Percentiles rank a stretch among this genome's conserved stretches.
Evolutionary conservation across 73 alveolate genomes (phyloP).

Genomic region (Tetrahymena borealis): DNA sequence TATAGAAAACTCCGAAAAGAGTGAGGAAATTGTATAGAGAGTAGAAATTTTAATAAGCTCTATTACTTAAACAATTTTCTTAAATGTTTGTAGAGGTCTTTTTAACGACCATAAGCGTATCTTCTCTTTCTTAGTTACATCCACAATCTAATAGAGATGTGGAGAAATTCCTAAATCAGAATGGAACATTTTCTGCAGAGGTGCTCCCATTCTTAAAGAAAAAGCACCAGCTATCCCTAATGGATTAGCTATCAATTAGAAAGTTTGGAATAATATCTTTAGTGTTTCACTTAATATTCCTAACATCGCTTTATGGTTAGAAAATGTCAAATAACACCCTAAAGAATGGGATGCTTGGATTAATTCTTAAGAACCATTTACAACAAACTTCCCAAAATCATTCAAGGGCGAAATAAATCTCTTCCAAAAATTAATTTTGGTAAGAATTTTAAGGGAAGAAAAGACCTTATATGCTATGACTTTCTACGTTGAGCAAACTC

Average conservation of each 20-base stretch:
- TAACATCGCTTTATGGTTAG: constrained; percentile 57
- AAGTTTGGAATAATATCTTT: constrained; percentile 77
- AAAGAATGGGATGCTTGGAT: constrained; percentile 66
- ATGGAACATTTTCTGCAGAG: constrained; percentile 91
- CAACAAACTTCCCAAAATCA: constrained; percentile 44
- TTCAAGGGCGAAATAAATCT: constrained; percentile 14
- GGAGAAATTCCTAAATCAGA: constrained; percentile 65
- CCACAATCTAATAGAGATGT: constrained; percentile 60
- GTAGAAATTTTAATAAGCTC: constrained; percentile 66
- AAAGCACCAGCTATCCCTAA: constrained; percentile 74
- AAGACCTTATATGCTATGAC: constrained; percentile 72
- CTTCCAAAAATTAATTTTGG: constrained; percentile 74
- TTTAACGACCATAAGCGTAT: constrained; percentile 88
- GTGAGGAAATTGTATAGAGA: constrained; percentile 62
- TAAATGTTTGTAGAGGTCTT: constrained; percentile 93
- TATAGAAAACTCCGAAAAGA: constrained; percentile 62
- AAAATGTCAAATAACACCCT: constrained; percentile 46
- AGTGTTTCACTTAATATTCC: constrained; percentile 57
- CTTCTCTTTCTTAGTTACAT: constrained; percentile 81
- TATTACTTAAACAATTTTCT: constrained; percentile 78
- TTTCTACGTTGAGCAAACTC: constrained; percentile 58
- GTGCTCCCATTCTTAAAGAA: constrained; percentile 51
- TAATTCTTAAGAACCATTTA: constrained; percentile 64
- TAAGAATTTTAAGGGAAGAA: constrained; percentile 84
- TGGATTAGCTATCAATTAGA: constrained; percentile 60